Evolutionary conservation across 2,329 filamentous ascomycete genomes (phyloP), one percentile per base, ranked within the genome.

Genomic region (Claviceps maximensis): DNA sequence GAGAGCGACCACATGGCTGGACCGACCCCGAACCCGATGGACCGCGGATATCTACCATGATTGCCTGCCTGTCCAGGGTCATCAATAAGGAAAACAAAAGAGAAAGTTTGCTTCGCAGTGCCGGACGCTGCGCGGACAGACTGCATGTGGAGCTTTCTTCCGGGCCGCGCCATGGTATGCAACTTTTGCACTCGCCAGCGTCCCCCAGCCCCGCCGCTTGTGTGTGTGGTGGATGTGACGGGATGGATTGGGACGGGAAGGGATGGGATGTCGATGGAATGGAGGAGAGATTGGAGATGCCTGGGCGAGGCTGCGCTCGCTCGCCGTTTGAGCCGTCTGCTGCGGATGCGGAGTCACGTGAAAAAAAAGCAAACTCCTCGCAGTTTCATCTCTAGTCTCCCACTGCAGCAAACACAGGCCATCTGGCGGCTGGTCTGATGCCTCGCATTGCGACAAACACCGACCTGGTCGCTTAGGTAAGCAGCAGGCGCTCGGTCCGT

Each of bases 91-190:
- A 50, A 45, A n/a, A n/a, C n/a, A n/a, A n/a, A n/a, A n/a, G n/a
- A 36, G 51, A 19, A 27, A 33, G 33, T 21, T 23, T 27, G 42
- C 48, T 41, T 50, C 47, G 15, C 25, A 46, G 44, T 29, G 19
- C 15, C 44, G 17, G n/a, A 36, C 17, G 21, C 36, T 45, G 44
- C 48, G 44, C 44, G 44, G 23, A n/a, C 45, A 19, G 3, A 9
- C 17, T 9, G 13, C 17, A 38, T 17, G 29, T 9, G 29, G 33
- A 17, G 33, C 13, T 23, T 29, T 48, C 41, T 54, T 45, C 12
- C 13, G 45, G 46, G 50, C 53, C 47, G 49, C 50, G 45, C 53
- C 46, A 25, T 50, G 53, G 50, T 31, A 55, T 55, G 53, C 50
- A 42, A 15, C 9, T 42, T 42, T 33, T 8, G 31, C 2, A 7